phyloP scores from a whole-genome alignment of 768 basidiomycete species.

The Pulveroboletus sp. region DNA sequence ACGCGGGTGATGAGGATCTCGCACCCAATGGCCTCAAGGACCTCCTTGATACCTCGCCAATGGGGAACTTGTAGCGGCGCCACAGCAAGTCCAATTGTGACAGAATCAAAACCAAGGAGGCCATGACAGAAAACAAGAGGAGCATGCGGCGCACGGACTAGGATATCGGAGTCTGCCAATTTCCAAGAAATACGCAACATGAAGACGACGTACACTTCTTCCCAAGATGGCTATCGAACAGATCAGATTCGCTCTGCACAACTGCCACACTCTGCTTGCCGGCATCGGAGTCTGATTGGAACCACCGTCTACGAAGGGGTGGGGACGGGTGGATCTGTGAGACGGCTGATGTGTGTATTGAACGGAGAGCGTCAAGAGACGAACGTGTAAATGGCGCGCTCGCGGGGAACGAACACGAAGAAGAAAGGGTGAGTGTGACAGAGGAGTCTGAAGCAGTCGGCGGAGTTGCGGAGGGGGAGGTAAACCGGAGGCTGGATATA shows the following conservation, averaged over 20 bases:
- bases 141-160: conserved; percentile 74
- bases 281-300: conserved; percentile 36
- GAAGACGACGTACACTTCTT: conserved; percentile 56
- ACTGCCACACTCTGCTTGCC: conserved; percentile 42
- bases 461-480: conserved; percentile 60
- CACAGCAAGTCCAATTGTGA: conserved; percentile 73
- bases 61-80: conserved; percentile 85
- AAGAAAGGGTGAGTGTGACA: conserved; percentile 10
- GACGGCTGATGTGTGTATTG: conserved; percentile 31
- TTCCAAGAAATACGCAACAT: background rate
- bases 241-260: conserved; percentile 51
- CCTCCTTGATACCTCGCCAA: conserved; percentile 96
- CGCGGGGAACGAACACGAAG: conserved; percentile 18
- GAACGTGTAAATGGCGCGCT: conserved; percentile 35
- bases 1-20: conserved; percentile 93
- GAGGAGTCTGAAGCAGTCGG: conserved; percentile 34
- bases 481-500: conserved; percentile 52
- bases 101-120: conserved; percentile 82
- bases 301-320: conserved; percentile 45
- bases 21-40: conserved; percentile 79
- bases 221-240: conserved; percentile 34
- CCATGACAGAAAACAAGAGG: conserved; percentile 97
- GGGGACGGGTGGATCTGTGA: conserved; percentile 25
- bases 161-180: background rate
- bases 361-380: conserved; percentile 59